Base-by-base conservation (phyloP, 2,329 filamentous ascomycete species). In the Pezicula neosporulosa region DNA sequence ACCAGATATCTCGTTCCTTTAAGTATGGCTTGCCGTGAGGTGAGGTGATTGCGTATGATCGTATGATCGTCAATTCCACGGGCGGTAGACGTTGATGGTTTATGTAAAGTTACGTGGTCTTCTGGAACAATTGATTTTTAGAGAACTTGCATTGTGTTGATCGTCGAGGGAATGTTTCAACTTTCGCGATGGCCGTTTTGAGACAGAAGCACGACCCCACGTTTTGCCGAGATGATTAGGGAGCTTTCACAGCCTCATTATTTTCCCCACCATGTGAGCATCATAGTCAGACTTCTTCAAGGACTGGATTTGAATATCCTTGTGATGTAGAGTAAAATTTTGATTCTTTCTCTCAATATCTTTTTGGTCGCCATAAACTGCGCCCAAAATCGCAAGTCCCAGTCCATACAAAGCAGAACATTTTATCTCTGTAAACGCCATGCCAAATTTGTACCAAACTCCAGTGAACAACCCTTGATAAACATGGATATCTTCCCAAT, bases 131-230 rank as follows among this genome's bases (percentile, higher is more conserved):
- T 41, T 36, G 39, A 45, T 50, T 44, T 42, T 28, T 27, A 50
- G 12, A n/a, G 33, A 38, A 6, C 6, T 28, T 41, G 12, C 18
- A 44, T 35, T 45, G 18, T 46, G 19, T n/a, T 46, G n/a, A 33
- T 33, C 24, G 35, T 51, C 44, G 41, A 48, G 48, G 47, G 39
- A 47, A 44, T 48, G 53, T 55, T 55, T 24, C 24, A 24, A 24
- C 24, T 24, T 24, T 53, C 49, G 45, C 35, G 45, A 51, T 47
- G 15, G 37, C 44, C 28, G 49, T 50, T 52, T 47, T 45, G 47
- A 47, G 46, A 36, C 38, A 42, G 18, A 48, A 19, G 19, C 35
- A 38, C 35, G 49, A 30, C 18, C 36, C 52, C 24, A 38, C 21
- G n/a, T 35, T 16, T 45, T 33, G 28, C 18, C n/a, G 37, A 39